phyloP scores from a whole-genome alignment of 75 land plant species.

The Larix kaempferi region DNA sequence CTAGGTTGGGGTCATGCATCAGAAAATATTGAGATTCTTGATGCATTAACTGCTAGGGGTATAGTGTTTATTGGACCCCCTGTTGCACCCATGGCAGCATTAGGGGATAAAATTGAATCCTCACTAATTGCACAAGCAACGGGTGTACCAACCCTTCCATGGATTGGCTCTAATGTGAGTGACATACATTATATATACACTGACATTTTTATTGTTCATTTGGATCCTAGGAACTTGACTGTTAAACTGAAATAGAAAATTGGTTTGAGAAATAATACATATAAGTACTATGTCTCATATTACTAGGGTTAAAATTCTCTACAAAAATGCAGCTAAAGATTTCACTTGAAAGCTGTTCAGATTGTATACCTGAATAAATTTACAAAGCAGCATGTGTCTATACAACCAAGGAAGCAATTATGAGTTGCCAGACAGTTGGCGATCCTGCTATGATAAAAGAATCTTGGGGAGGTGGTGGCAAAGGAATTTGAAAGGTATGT shows the following conservation, averaged over 20 bases:
- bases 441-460: conserved; percentile 99
- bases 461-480: conserved; percentile 99
- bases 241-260: neutral
- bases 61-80: conserved; percentile 96
- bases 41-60: conserved; percentile 68
- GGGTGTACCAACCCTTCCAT: conserved; percentile 94
- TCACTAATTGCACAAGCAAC: conserved; percentile 98
- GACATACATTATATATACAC: neutral
- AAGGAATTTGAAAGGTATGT: conserved; percentile 94
- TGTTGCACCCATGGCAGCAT: conserved; percentile 86
- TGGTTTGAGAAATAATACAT: neutral
- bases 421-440: conserved; percentile 88
- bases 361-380: conserved; percentile 79
- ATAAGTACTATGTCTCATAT: neutral
- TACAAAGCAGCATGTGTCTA: conserved; percentile 89
- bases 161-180: conserved; percentile 96
- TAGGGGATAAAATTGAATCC: conserved; percentile 98
- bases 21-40: conserved; percentile 95
- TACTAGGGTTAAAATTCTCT: neutral
- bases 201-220: conserved; percentile 7
- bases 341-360: conserved; percentile 66
- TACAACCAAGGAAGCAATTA: conserved; percentile 88
- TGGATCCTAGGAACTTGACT: neutral
- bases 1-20: conserved; percentile 99
- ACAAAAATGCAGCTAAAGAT: conserved; percentile 64